Evolutionary conservation across 768 basidiomycete genomes (phyloP).

Genomic region (Dioszegia aurantiaca): DNA sequence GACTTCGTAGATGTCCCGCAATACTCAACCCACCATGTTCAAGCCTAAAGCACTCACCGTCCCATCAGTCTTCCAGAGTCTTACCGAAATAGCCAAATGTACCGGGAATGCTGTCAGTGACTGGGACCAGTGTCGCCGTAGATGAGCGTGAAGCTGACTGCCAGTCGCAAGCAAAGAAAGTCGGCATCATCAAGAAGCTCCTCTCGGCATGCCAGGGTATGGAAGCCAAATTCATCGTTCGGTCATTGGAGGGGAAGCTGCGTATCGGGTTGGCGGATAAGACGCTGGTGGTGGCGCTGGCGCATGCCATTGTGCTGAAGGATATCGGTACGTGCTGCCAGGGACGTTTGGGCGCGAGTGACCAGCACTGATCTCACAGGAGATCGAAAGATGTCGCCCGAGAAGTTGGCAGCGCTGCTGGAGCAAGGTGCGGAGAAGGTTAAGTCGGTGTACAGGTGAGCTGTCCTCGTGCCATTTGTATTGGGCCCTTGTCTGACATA

Average conservation of each 20-base stretch:
- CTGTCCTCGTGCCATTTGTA: background rate
- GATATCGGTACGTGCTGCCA: constrained; percentile 60
- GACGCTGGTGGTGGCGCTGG: constrained; percentile 89
- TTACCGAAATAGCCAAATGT: constrained; percentile 84
- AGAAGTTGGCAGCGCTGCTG: constrained; percentile 67
- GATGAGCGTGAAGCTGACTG: background rate
- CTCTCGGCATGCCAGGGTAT: constrained; percentile 84
- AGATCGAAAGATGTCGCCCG: constrained; percentile 69
- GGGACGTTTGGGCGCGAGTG: constrained; percentile 49
- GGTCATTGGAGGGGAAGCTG: constrained; percentile 92
- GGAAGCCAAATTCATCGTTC: constrained; percentile 95
- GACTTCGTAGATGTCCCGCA: constrained; percentile 74
- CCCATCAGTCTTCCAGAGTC: constrained; percentile 79
- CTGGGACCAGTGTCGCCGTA: background rate
- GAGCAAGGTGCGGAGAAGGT: constrained; percentile 74
- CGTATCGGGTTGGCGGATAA: constrained; percentile 96
- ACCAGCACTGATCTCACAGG: constrained; percentile 53
- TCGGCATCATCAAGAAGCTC: constrained; percentile 88
- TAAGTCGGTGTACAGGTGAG: constrained; percentile 88
- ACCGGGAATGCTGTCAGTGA: constrained; percentile 75
- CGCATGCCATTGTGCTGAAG: constrained; percentile 81
- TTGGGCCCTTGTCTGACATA: background rate
- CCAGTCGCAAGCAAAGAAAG: constrained; percentile 92
- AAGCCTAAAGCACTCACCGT: constrained; percentile 89
- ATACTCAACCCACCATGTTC: constrained; percentile 83